Conservation (phyloP, 371 early-diverging fungal species). For the Blakeslea trispora region DNA sequence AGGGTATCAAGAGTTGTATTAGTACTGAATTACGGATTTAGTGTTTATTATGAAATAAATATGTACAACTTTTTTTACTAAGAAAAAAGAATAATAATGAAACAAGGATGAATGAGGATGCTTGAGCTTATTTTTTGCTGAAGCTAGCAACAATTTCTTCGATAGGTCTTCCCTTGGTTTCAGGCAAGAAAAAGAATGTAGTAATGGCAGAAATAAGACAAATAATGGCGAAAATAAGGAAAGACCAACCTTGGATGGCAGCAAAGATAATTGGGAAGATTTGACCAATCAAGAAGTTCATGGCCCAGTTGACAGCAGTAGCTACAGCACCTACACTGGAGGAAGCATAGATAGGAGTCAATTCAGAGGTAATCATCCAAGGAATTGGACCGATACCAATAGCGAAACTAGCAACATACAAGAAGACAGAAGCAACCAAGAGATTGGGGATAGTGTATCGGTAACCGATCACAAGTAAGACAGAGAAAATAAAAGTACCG, state of each 20-base stretch:
- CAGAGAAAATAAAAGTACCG: conserved; percentile 60
- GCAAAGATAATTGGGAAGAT: conserved; percentile 64
- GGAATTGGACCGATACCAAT: conserved; percentile 85
- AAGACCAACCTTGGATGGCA: conserved; percentile 64
- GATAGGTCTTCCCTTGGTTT: conserved; percentile 60
- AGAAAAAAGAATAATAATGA: not conserved
- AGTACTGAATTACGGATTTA: no score
- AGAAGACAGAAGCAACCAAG: conserved; percentile 66
- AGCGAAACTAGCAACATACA: conserved; percentile 80
- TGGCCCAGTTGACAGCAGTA: conserved; percentile 66
- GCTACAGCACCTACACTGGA: conserved; percentile 55
- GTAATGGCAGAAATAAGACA: conserved; percentile 28
- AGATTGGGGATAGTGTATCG: conserved; percentile 46
- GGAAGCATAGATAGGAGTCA: conserved; percentile 66
- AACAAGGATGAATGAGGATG: not conserved
- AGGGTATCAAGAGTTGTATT: no score
- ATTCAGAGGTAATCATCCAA: conserved; percentile 75
- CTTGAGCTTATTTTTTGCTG: not conserved
- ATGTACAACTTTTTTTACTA: not conserved
- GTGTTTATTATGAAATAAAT: no score
- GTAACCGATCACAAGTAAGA: conserved; percentile 62
- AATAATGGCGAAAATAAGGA: conserved; percentile 61
- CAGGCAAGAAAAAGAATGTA: conserved; percentile 51
- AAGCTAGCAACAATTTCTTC: conserved; percentile 51
- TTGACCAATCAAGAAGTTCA: conserved; percentile 55